Evolutionary conservation across 129 eudicot genomes (phyloP).

Genomic region (Tagetes patula): DNA sequence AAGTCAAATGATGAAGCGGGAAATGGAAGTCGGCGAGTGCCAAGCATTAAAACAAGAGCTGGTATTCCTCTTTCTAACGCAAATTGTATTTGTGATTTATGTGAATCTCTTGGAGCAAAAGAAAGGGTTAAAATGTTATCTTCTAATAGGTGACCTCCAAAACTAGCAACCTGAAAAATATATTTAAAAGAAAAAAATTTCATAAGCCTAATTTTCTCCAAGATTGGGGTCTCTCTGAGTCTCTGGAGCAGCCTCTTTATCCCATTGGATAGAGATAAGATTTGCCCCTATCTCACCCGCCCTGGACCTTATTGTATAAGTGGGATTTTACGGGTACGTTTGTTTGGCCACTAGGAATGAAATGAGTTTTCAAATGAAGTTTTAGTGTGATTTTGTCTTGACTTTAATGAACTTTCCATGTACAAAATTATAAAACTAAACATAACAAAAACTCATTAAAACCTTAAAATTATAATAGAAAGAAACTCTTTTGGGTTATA

Average conservation of each 20-base stretch:
- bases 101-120: slow-evolving; percentile 99
- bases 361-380: neutral
- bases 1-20: slow-evolving; percentile 85
- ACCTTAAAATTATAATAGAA: neutral
- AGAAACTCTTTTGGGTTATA: neutral
- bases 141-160: slow-evolving; percentile 83
- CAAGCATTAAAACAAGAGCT: slow-evolving; percentile 94
- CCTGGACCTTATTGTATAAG: neutral
- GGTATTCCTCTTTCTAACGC: slow-evolving; percentile 97
- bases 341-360: neutral
- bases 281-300: too few species aligned
- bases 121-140: slow-evolving; percentile 80
- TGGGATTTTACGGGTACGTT: neutral
- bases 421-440: neutral
- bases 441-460: neutral
- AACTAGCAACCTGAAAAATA: slow-evolving; percentile 83
- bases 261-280: too few species aligned
- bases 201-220: too few species aligned
- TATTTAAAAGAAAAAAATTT: too few species aligned
- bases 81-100: slow-evolving; percentile 93
- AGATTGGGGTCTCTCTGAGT: too few species aligned
- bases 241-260: too few species aligned
- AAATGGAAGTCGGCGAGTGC: slow-evolving; percentile 93
- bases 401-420: neutral
- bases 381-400: neutral